Base-by-base conservation (phyloP, 768 basidiomycete species). In the Epithele typhae region DNA sequence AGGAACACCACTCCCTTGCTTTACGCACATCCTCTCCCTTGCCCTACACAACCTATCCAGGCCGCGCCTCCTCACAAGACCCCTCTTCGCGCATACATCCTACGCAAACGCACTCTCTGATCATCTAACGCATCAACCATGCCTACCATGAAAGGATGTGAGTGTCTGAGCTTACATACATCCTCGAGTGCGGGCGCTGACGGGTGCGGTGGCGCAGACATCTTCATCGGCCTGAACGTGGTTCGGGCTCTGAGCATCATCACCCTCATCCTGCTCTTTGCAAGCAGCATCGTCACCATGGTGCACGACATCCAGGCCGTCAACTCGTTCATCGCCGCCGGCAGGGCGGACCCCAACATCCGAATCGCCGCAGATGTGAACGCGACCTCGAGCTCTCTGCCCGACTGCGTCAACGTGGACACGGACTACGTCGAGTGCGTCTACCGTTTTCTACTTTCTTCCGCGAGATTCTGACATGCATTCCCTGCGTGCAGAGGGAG, bases 361-460 rank as follows among this genome's bases (percentile, higher is more conserved):
- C 46, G 49, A 11, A 6, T 36, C 35, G 37, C 48, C 12, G 24
- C 48, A 30, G 32, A 43, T 18, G 27, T 19, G 10, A 57, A 53
- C 45, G 39, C 49, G 18, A 57, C 52, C 11, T 27, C 36, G n/a
- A 23, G 43, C 22, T 6, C n/a, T 6, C 43, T 38, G 24, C 2
- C 56, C 56, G 60, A 66, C 54, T 52, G 72, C 54, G 46, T 73
- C 65, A 18, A 58, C 34, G 57, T 63, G 32, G 74, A 87, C 57
- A 82, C 79, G 57, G 88, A 92, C 57, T 93, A 92, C 63, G 86
- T 90, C 54, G 71, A 78, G 80, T 89, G 65, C 40, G 81, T 69
- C 43, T 22, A 25, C n/a, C 35, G 14, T 14, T 43, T 37, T 14
- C 18, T 43, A 19, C 23, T 15, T 5, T 3, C 41, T 17, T 18